A percentile compares a stretch with the other conserved stretches of the same genome.
Evolutionary conservation across 495 filamentous ascomycete species (phyloP).

Genomic region (Aspergillus egyptiacus): DNA sequence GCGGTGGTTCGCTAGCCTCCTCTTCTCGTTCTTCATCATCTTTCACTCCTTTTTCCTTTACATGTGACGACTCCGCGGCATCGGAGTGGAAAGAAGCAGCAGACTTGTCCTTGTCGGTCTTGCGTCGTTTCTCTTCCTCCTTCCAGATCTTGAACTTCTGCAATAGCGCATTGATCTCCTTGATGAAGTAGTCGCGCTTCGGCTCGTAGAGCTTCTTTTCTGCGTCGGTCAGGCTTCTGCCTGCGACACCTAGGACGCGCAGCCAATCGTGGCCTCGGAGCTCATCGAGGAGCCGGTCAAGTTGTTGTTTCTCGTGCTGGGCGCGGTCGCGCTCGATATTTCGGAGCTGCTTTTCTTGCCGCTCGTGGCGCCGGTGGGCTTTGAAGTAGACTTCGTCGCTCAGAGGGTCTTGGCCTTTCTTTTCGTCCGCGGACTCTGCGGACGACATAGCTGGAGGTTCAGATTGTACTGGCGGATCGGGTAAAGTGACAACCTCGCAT

Average conservation of each 20-base stretch:
- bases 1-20: conserved; percentile 48
- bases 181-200: conserved; percentile 76
- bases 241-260: conserved; percentile 84
- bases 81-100: conserved; percentile 26
- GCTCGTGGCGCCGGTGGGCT: conserved; percentile 69
- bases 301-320: conserved; percentile 83
- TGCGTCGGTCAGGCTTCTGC: conserved; percentile 60
- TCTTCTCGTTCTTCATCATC: conserved; percentile 26
- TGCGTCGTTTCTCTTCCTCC: conserved; percentile 80
- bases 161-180: conserved; percentile 69
- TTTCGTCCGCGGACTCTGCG: neutral
- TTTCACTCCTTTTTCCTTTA: conserved; percentile 1
- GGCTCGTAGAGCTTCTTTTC: conserved; percentile 81
- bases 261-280: conserved; percentile 91
- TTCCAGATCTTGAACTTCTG: conserved; percentile 85
- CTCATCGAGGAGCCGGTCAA: conserved; percentile 79
- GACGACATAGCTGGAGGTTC: neutral
- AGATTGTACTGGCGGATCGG: conserved; percentile 2
- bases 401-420: conserved; percentile 67
- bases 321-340: conserved; percentile 90
- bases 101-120: conserved; percentile 51
- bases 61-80: neutral
- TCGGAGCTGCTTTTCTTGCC: conserved; percentile 86
- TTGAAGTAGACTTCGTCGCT: conserved; percentile 60
- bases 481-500: conserved; percentile 30